Conservation (phyloP, 2,329 filamentous ascomycete genomes). For the Colletotrichum caudatum region DNA sequence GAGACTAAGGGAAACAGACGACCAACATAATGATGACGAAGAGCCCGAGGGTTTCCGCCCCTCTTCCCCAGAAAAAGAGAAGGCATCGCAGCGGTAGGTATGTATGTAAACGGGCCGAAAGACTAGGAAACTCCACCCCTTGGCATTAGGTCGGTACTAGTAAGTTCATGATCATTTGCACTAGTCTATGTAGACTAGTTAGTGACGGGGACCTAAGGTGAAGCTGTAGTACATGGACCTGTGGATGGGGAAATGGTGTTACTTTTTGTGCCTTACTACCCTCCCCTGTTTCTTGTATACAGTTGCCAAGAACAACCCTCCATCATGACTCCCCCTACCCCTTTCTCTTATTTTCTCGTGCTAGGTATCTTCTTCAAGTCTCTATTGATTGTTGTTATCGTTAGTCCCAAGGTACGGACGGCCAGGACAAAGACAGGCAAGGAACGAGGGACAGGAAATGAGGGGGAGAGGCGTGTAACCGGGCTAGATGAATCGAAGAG, state of each 20-base stretch:
- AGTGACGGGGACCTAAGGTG: not conserved
- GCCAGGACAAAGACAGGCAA: not conserved
- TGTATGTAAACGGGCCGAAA: constrained; percentile 35
- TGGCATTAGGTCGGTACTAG: constrained; percentile 14
- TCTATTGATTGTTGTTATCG: not conserved
- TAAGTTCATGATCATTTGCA: too few relatives aligned
- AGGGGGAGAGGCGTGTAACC: constrained; percentile 15
- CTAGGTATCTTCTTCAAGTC: accelerated
- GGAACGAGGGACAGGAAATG: not conserved
- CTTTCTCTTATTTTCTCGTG: not conserved
- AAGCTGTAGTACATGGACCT: not conserved
- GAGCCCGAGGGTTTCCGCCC: not conserved
- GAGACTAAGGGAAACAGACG: not conserved
- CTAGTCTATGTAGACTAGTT: not conserved
- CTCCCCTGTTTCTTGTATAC: not conserved
- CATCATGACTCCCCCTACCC: not conserved
- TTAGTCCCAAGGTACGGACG: not conserved
- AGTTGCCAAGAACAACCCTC: not conserved
- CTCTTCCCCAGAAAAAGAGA: not conserved
- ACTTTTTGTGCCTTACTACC: not conserved
- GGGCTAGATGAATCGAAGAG: not conserved
- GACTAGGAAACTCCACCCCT: constrained; percentile 18
- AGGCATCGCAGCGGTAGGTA: not conserved
- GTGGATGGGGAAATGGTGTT: not conserved
- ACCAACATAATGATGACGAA: too few relatives aligned